Conservation (phyloP, 352 stramenopile genomes). For the Phytophthora cactorum region DNA sequence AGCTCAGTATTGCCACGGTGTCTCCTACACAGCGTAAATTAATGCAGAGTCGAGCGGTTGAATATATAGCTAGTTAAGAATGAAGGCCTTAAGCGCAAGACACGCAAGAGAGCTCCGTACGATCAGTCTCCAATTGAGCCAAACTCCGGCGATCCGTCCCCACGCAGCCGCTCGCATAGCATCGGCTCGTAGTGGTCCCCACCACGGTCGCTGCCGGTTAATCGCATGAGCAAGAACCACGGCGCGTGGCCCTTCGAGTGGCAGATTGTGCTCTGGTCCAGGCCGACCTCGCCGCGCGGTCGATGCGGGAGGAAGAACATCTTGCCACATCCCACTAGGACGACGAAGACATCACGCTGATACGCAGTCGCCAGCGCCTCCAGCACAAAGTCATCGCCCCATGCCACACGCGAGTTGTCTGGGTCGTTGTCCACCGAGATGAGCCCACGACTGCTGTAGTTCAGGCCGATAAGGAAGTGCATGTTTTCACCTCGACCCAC, state of each 20-base stretch:
- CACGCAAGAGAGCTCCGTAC: constrained; percentile 4
- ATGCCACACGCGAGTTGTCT: constrained; percentile 81
- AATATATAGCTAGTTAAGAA: constrained; percentile 43
- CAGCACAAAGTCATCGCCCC: constrained; percentile 87
- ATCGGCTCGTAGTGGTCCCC: constrained; percentile 91
- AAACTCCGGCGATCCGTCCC: constrained; percentile 85
- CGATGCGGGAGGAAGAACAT: constrained; percentile 91
- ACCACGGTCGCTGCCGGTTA: constrained; percentile 83
- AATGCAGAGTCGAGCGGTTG: background rate
- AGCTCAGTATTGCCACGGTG: no score
- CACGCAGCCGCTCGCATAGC: constrained; percentile 82
- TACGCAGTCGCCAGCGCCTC: constrained; percentile 87
- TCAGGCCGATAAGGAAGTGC: constrained; percentile 82
- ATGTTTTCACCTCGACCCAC: constrained; percentile 77
- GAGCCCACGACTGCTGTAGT: constrained; percentile 79
- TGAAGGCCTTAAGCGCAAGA: constrained; percentile 19
- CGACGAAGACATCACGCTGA: constrained; percentile 89
- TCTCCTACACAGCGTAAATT: background rate
- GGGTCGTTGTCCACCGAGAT: constrained; percentile 86
- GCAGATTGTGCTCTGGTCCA: constrained; percentile 52
- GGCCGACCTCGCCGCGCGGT: constrained; percentile 49
- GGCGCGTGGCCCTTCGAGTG: constrained; percentile 81
- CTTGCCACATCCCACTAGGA: constrained; percentile 86
- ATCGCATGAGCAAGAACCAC: constrained; percentile 90
- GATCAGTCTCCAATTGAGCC: constrained; percentile 80